These are phyloP conservation scores for Cyclostephanos tholiformis DNA, from an alignment of 108 stramenopile genomes.

Conservation along the genomic window DNA sequence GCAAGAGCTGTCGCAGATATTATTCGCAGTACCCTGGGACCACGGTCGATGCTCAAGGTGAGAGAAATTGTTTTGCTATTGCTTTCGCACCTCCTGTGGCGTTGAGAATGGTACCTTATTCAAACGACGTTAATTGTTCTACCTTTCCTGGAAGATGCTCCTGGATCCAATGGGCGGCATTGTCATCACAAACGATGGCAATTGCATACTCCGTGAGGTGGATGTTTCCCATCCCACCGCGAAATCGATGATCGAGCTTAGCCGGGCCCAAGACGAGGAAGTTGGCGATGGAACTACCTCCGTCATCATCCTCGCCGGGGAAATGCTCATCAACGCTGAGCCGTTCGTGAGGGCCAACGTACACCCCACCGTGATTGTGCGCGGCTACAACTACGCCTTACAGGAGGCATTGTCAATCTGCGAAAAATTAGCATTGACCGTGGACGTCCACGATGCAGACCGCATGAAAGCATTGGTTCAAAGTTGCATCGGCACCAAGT, in stretches of 20 bases:
- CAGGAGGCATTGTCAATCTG: constrained; percentile 90
- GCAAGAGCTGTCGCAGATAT: constrained; percentile 96
- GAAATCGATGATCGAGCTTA: constrained; percentile 99
- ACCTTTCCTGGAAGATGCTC: constrained; percentile 70
- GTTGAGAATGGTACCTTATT: not conserved
- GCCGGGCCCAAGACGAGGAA: constrained; percentile 98
- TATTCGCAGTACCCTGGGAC: constrained; percentile 98
- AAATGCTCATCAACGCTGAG: constrained; percentile 97
- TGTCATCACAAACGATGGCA: constrained; percentile 99
- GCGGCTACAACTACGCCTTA: constrained; percentile 94
- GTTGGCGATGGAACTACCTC: constrained; percentile 99
- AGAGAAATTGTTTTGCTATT: constrained; percentile 12
- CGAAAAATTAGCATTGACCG: constrained; percentile 79
- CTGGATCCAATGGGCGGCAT: constrained; percentile 99
- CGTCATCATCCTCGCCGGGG: constrained; percentile 98
- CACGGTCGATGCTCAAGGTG: constrained; percentile 97
- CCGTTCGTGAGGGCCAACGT: constrained; percentile 91
- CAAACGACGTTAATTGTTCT: constrained; percentile 10
- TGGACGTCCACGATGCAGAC: constrained; percentile 89
- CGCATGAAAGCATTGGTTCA: constrained; percentile 90
- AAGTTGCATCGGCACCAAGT: constrained; percentile 97
- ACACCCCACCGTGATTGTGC: constrained; percentile 98
- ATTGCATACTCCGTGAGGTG: constrained; percentile 98
- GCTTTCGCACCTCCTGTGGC: not conserved
- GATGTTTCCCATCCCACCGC: constrained; percentile 99